Evolutionary conservation across 2,329 filamentous ascomycete species (phyloP).

Genomic region (Hymenoscyphus scutula): DNA sequence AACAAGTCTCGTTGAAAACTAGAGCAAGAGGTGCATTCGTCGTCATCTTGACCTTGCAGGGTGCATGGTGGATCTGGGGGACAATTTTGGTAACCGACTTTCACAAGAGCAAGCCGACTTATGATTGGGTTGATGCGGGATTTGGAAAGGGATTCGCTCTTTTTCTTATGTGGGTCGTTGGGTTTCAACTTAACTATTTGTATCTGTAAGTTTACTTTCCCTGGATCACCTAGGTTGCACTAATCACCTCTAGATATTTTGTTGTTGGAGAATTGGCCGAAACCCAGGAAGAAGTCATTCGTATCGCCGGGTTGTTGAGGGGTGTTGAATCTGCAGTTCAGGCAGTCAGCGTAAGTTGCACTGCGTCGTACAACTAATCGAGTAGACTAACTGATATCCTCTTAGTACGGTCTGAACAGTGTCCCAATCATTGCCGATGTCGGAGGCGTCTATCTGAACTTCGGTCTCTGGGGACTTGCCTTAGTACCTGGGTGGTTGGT

Average conservation of each 20-base stretch:
- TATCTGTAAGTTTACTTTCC: slow-evolving; percentile 51
- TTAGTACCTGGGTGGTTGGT: slow-evolving; percentile 67
- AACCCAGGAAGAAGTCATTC: slow-evolving; percentile 61
- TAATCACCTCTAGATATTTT: slow-evolving; percentile 64
- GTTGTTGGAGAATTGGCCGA: slow-evolving; percentile 64
- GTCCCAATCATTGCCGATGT: slow-evolving; percentile 61
- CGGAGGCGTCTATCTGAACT: slow-evolving; percentile 69
- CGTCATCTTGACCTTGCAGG: slow-evolving; percentile 48
- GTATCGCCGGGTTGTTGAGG: slow-evolving; percentile 64
- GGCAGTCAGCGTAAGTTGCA: slow-evolving; percentile 55
- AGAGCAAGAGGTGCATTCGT: slow-evolving; percentile 31
- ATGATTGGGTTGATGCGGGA: slow-evolving; percentile 62
- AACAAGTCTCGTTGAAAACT: slow-evolving; percentile 25
- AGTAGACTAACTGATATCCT: not conserved
- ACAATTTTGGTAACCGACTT: slow-evolving; percentile 64
- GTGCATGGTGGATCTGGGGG: slow-evolving; percentile 71
- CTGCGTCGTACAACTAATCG: not conserved
- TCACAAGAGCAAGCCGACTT: slow-evolving; percentile 53
- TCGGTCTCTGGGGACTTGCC: slow-evolving; percentile 63
- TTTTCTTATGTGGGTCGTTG: slow-evolving; percentile 64
- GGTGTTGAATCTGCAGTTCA: slow-evolving; percentile 73
- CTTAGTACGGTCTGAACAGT: slow-evolving; percentile 61
- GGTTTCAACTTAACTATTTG: slow-evolving; percentile 73
- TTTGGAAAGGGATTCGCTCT: slow-evolving; percentile 67
- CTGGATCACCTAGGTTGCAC: too few species aligned